phyloP scores from a whole-genome alignment of 495 filamentous ascomycete genomes.

The Xylaria intraflava region DNA sequence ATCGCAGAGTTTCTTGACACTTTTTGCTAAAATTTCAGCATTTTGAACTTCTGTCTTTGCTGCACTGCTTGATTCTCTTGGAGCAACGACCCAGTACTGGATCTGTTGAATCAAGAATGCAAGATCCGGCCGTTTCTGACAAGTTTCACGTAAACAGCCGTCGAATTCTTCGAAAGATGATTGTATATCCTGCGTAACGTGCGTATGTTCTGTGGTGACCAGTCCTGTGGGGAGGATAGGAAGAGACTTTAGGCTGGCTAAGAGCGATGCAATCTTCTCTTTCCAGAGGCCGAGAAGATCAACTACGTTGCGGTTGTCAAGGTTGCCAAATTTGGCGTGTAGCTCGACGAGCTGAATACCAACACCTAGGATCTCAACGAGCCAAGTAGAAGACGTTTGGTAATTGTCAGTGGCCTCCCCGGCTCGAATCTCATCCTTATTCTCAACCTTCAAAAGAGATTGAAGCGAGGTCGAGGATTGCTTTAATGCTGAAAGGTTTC shows the following conservation, averaged over 20 bases:
- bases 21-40: slow-evolving; percentile 8
- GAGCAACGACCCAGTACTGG: slow-evolving; percentile 34
- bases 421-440: slow-evolving; percentile 10
- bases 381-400: slow-evolving; percentile 32
- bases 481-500: slow-evolving; percentile 18
- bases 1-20: slow-evolving; percentile 53
- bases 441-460: slow-evolving; percentile 18
- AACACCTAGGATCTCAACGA: slow-evolving; percentile 37
- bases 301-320: slow-evolving; percentile 36
- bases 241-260: slow-evolving; percentile 36
- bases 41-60: not conserved
- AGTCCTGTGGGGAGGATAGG: slow-evolving; percentile 51
- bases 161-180: slow-evolving; percentile 39
- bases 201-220: slow-evolving; percentile 36
- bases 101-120: slow-evolving; percentile 59
- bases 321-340: slow-evolving; percentile 53
- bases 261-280: slow-evolving; percentile 36
- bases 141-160: slow-evolving; percentile 36
- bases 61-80: not conserved
- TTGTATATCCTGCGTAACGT: slow-evolving; percentile 40
- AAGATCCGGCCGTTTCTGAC: slow-evolving; percentile 48
- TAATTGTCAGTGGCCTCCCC: slow-evolving; percentile 21
- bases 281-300: slow-evolving; percentile 44
- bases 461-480: slow-evolving; percentile 8
- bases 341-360: slow-evolving; percentile 46